phyloP scores from a whole-genome alignment of 495 filamentous ascomycete species.

The Penicillium arizonense region DNA sequence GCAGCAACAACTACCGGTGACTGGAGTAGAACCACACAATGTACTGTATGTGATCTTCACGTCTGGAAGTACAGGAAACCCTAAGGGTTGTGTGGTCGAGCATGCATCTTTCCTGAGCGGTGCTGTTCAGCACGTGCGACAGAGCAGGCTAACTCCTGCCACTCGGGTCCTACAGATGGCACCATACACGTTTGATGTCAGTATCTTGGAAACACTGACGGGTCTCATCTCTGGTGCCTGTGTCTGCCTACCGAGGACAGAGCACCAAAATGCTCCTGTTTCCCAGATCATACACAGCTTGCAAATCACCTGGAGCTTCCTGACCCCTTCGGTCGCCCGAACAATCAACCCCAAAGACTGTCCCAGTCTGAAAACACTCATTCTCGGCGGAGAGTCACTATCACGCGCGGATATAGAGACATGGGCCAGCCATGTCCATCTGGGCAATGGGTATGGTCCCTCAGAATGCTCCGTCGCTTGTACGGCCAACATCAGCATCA shows the following conservation, averaged over 20 bases:
- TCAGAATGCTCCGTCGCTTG: constrained; percentile 19
- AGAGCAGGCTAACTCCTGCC: constrained; percentile 1
- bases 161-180: constrained; percentile 35
- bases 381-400: constrained; percentile 39
- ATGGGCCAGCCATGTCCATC: constrained; percentile 45
- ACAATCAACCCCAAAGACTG: constrained; percentile 27
- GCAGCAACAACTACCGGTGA: constrained; percentile 9
- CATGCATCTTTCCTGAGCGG: constrained; percentile 34
- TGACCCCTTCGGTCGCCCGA: constrained; percentile 37
- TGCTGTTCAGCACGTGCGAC: neutral
- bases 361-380: constrained; percentile 28
- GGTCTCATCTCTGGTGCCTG: constrained; percentile 34
- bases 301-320: constrained; percentile 27
- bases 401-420: constrained; percentile 31
- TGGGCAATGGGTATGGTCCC: constrained; percentile 5
- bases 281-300: constrained; percentile 24
- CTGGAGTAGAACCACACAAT: constrained; percentile 14
- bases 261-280: constrained; percentile 21
- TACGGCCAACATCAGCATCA: neutral
- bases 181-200: constrained; percentile 37
- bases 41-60: constrained; percentile 35
- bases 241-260: constrained; percentile 35
- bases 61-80: constrained; percentile 33
- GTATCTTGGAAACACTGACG: constrained; percentile 33
- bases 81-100: constrained; percentile 40